Conservation (phyloP, 163 green algal species). For the Scenedesmus sp. region DNA sequence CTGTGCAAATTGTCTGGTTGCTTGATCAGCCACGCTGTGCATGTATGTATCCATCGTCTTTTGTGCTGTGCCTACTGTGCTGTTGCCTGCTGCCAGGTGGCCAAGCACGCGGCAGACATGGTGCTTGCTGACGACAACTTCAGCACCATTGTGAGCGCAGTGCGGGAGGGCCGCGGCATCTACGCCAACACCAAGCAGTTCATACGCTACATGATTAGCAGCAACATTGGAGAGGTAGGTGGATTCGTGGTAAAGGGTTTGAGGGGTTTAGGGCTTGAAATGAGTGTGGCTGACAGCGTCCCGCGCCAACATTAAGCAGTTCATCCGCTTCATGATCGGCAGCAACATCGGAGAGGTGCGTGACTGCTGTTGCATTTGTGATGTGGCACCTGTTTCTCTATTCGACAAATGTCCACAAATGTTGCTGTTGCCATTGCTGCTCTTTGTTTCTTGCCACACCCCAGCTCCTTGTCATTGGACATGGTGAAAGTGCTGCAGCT, state of each 20-base stretch:
- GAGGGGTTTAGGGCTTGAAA: background rate
- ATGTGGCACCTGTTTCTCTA: background rate
- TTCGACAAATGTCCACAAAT: too few species aligned
- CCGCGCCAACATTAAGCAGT: constrained; percentile 93
- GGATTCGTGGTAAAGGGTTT: background rate
- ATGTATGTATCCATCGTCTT: too few species aligned
- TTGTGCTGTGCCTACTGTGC: too few species aligned
- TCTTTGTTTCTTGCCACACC: too few species aligned
- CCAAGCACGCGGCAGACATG: constrained; percentile 89
- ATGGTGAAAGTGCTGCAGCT: too few species aligned
- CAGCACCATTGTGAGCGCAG: constrained; percentile 91
- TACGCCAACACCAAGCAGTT: constrained; percentile 99
- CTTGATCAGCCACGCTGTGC: too few species aligned
- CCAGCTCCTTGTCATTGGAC: too few species aligned
- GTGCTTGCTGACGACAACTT: constrained; percentile 80
- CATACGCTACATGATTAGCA: constrained; percentile 99
- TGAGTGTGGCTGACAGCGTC: background rate
- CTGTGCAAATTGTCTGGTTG: too few species aligned
- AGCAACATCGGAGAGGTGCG: constrained; percentile 95
- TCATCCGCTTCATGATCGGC: constrained; percentile 99
- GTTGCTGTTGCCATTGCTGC: too few species aligned
- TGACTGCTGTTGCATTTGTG: background rate
- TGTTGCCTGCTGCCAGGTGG: constrained; percentile 57
- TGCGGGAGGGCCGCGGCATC: constrained; percentile 92
- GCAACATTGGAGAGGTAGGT: constrained; percentile 96